Conservation (phyloP, 176 grass and related monocot genomes). For the Raddia distichophylla region DNA sequence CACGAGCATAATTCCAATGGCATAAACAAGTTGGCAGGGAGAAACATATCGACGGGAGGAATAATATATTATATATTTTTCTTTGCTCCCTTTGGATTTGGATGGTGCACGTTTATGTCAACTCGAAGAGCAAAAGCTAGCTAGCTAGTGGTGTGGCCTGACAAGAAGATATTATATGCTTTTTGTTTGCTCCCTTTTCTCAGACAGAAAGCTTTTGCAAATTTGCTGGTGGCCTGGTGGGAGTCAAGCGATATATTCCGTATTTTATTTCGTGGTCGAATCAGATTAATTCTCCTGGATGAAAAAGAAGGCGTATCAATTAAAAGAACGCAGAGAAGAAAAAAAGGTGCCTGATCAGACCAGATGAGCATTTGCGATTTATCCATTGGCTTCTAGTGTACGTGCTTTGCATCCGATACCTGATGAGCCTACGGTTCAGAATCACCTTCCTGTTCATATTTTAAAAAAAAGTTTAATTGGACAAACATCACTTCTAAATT, state of each 20-base stretch:
- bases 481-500: no score
- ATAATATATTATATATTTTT: conserved; percentile 13
- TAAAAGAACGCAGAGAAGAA: no score
- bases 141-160: not conserved
- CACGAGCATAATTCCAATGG: conserved; percentile 35
- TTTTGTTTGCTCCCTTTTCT: conserved; percentile 49
- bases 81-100: not conserved
- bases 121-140: conserved; percentile 29
- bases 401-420: no score
- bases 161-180: conserved; percentile 36
- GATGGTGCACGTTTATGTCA: conserved; percentile 45
- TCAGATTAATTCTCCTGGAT: not conserved
- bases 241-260: conserved; percentile 42
- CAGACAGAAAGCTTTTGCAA: conserved; percentile 63
- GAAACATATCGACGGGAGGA: conserved; percentile 15
- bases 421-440: no score
- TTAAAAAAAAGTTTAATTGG: no score
- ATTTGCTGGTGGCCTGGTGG: conserved; percentile 32
- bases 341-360: no score
- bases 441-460: no score
- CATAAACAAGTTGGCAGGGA: conserved; percentile 34
- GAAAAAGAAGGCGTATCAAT: conserved; percentile 2
- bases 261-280: conserved; percentile 32
- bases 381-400: no score
- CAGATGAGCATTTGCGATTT: no score